Evolutionary conservation across 345 rosid genomes (phyloP), one percentile per base, ranked within the genome.

Genomic region (Linum trigynum): DNA sequence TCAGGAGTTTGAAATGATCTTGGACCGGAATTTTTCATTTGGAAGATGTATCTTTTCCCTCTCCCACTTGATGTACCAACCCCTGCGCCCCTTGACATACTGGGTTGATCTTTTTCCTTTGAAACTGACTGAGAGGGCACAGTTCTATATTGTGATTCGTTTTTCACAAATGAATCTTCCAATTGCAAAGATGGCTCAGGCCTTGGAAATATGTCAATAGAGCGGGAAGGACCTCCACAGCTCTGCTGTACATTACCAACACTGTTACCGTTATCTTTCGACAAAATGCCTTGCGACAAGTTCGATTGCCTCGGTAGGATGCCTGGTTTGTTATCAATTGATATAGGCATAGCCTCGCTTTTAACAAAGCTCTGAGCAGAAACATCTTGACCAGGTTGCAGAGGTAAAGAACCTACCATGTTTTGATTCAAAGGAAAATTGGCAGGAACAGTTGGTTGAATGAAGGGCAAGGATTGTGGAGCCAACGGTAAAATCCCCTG

Each of bases 401-500:
- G 64, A 69, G 86, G 75, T 57, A 61, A 57, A 43, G 81, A n/a
- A 50, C 76, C 77, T 65, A 75, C 87, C 55, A 70, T 73, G 70
- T 79, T 85, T 67, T 85, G 87, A 78, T 77, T 81, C 67, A 77
- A 55, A 59, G 85, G 59, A 63, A 82, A 78, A 61, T 76, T 76
- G 61, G 75, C 55, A 39, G 82, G 72, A 73, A 73, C 72, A 81
- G 42, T 82, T 6, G 83, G 77, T 67, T 80, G 88, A 67, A 81
- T 75, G 67, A 79, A 74, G 36, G 95, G 71, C 82, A 81, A 15
- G 38, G 92, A 72, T 45, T 78, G 87, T 53, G 95, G 80, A 74
- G 85, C 79, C 72, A 84, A 67, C 32, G 92, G 88, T 67, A 88
- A 75, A 55, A 90, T 67, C 66, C 89, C 95, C 66, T 84, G 91